phyloP scores from a whole-genome alignment of 2,329 filamentous ascomycete species.

The Talaromyces sp. region DNA sequence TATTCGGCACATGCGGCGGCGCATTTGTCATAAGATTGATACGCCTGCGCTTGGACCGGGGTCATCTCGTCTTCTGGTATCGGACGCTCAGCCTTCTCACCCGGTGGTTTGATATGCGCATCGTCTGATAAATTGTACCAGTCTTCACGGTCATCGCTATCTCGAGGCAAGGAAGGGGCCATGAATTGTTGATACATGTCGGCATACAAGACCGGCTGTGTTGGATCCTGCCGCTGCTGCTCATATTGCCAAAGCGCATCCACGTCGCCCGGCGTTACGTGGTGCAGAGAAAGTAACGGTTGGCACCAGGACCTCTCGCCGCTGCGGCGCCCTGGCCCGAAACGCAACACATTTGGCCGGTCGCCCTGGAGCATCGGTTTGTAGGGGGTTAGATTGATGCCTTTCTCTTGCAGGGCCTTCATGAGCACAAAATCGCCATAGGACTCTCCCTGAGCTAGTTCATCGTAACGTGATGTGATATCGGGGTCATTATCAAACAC shows the following conservation, averaged over 20 bases:
- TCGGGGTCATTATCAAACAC: constrained; percentile 40
- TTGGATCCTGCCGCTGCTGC: constrained; percentile 32
- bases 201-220: constrained; percentile 38
- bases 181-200: constrained; percentile 49
- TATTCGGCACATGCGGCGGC: constrained; percentile 42
- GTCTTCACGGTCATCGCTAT: constrained; percentile 31
- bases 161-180: constrained; percentile 36
- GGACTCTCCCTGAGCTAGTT: constrained; percentile 35
- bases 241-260: constrained; percentile 49
- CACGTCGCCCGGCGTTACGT: constrained; percentile 49
- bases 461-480: constrained; percentile 45
- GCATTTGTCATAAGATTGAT: constrained; percentile 42
- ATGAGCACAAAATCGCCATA: constrained; percentile 51
- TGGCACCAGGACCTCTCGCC: constrained; percentile 48
- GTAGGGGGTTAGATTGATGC: constrained; percentile 34
- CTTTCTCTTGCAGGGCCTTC: constrained; percentile 44
- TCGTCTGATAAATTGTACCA: constrained; percentile 52
- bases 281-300: constrained; percentile 53
- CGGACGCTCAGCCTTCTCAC: constrained; percentile 17
- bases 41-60: constrained; percentile 40
- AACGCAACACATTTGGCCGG: constrained; percentile 48
- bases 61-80: constrained; percentile 33
- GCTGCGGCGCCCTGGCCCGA: constrained; percentile 16
- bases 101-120: constrained; percentile 31
- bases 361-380: constrained; percentile 53